Base-by-base conservation (phyloP, 371 early-diverging fungal genomes). In the Conidiobolus incongruus region DNA sequence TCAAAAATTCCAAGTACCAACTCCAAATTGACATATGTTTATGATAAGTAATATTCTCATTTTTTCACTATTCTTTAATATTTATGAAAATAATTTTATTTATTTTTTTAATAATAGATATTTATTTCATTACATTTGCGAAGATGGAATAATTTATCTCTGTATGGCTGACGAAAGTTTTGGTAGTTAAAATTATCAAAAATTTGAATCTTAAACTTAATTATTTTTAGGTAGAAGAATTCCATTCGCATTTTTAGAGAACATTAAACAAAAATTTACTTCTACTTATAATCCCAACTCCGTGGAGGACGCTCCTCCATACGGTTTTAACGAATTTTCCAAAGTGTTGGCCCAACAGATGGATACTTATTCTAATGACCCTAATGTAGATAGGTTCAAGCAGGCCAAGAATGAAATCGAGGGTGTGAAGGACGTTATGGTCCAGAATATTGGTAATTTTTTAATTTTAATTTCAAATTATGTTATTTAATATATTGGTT, bases 341-440 rank as follows among this genome's bases (percentile, higher is more conserved):
- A 70, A 73, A 46, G 66, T 69, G 2, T 65, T 90, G 50, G 75
- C 77, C 26, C 63, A 65, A 33, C 77, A 75, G 54, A 86, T 90
- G 87, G 82, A 74, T 56, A 48, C 71, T 44, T 86, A 66, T 53
- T 78, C 79, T n/a, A 66, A 66, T 19, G 72, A 72, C 54, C 76
- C 77, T 16, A 58, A 64, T 28, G 73, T 75, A 2, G 89, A 89
- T 60, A 63, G 68, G 38, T 64, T 86, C 47, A 69, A 75, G 32
- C 78, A 82, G 54, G 84, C 83, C 1, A 81, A 81, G 46, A 80
- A 80, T 16, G 86, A 89, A 59, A 84, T 92, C 48, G 80, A 83
- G 42, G 83, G 83, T 52, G 90, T 89, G 45, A 82, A 81, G 58
- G 87, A 86, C 62, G 84, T 89, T 22, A 89, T 89, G 89, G 82